Percentiles rank a stretch among this genome's conserved stretches.
Evolutionary conservation across 2,329 filamentous ascomycete genomes (phyloP).

Genomic region (Annulohypoxylon truncatum): DNA sequence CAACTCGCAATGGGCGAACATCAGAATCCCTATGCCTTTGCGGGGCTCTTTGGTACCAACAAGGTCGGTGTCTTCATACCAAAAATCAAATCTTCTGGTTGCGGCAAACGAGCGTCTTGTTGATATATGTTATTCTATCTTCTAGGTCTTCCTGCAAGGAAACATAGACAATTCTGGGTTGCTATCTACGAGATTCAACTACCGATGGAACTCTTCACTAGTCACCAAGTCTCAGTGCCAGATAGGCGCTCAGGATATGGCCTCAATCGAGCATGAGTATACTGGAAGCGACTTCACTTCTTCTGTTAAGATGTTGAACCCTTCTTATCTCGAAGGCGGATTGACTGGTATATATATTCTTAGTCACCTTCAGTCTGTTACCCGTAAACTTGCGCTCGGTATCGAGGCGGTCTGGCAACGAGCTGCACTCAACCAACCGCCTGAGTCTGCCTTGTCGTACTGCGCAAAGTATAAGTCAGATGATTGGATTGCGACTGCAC

Average conservation of each 20-base stretch:
- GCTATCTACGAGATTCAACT: conserved; percentile 91
- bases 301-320: conserved; percentile 93
- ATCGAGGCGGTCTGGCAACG: conserved; percentile 95
- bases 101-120: conserved; percentile 1
- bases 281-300: conserved; percentile 92
- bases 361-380: conserved; percentile 94
- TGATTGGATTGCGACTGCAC: conserved; percentile 93
- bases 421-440: conserved; percentile 81
- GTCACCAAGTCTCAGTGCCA: conserved; percentile 90
- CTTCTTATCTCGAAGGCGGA: conserved; percentile 91
- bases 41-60: conserved; percentile 90
- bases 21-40: conserved; percentile 94
- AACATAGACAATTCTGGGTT: conserved; percentile 93
- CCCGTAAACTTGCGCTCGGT: conserved; percentile 85
- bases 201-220: conserved; percentile 82
- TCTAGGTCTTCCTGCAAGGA: conserved; percentile 92
- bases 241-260: conserved; percentile 85
- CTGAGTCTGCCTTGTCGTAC: conserved; percentile 92
- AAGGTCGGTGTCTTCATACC: conserved; percentile 70
- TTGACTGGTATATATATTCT: conserved; percentile 95
- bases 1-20: conserved; percentile 95
- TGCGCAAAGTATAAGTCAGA: conserved; percentile 89
- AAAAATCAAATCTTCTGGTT: conserved; percentile 17
- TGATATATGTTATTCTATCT: conserved; percentile 16
- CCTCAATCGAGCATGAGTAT: conserved; percentile 96